Conservation (phyloP, 768 basidiomycete genomes). For the Macrolepiota fuliginosa region DNA sequence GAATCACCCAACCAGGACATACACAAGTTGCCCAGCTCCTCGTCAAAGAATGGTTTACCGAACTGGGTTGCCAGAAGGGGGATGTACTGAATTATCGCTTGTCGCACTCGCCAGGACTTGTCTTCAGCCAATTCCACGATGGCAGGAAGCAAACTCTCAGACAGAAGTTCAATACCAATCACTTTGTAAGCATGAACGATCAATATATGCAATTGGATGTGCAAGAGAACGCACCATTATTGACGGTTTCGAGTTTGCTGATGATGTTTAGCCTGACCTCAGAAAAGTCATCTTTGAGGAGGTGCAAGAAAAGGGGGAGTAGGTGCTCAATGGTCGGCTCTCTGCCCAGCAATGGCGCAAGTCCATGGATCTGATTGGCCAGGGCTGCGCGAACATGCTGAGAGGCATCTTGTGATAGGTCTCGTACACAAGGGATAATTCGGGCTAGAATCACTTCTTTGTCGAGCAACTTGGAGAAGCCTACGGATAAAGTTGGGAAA, state of each 20-base stretch:
- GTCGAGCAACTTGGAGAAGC: slow-evolving; percentile 92
- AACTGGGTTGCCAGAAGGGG: slow-evolving; percentile 98
- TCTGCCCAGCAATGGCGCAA: slow-evolving; percentile 91
- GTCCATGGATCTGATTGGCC: slow-evolving; percentile 92
- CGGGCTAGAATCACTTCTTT: slow-evolving; percentile 91
- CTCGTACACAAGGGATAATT: slow-evolving; percentile 92
- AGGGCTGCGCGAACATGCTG: slow-evolving; percentile 98
- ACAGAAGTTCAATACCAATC: slow-evolving; percentile 95
- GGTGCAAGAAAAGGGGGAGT: slow-evolving; percentile 93
- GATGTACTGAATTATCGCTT: slow-evolving; percentile 99
- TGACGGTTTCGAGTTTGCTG: slow-evolving; percentile 96
- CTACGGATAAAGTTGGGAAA: slow-evolving; percentile 36
- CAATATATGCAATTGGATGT: slow-evolving; percentile 11
- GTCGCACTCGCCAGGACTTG: slow-evolving; percentile 99
- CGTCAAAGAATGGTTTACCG: slow-evolving; percentile 96
- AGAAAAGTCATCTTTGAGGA: slow-evolving; percentile 98
- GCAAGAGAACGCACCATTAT: slow-evolving; percentile 61
- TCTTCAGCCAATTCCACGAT: slow-evolving; percentile 98
- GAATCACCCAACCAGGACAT: slow-evolving; percentile 99
- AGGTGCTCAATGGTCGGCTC: slow-evolving; percentile 95
- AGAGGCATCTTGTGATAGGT: slow-evolving; percentile 88
- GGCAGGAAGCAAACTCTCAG: slow-evolving; percentile 93
- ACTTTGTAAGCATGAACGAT: slow-evolving; percentile 46
- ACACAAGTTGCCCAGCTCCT: slow-evolving; percentile 93
- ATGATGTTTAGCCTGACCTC: slow-evolving; percentile 98